These are phyloP conservation scores for Lasiodiplodia sp. DNA, from an alignment of 2,329 filamentous ascomycete genomes.

Conservation along the genomic window DNA sequence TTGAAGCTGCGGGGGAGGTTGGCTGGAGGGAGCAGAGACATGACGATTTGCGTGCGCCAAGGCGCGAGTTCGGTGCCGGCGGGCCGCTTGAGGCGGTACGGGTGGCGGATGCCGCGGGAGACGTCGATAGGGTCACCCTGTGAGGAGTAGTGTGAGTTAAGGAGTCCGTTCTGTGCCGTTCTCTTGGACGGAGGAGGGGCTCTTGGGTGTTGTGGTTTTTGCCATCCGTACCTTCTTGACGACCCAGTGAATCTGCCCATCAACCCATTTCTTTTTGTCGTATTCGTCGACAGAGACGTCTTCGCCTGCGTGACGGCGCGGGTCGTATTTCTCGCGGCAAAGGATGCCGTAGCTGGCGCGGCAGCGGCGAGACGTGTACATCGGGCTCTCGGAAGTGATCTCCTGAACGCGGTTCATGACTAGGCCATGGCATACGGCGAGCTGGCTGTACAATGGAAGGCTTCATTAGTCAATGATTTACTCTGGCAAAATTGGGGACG, in stretches of 20 bases:
- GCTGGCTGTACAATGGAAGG: slow-evolving; percentile 38
- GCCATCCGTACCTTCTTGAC: slow-evolving; percentile 29
- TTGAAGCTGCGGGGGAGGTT: slow-evolving; percentile 27
- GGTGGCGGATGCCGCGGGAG: slow-evolving; percentile 26
- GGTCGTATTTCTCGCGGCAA: slow-evolving; percentile 32
- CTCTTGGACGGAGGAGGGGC: too few species aligned
- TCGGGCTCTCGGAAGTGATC: slow-evolving; percentile 45
- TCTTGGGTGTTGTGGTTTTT: not conserved
- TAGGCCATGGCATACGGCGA: slow-evolving; percentile 58
- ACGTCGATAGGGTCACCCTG: slow-evolving; percentile 32
- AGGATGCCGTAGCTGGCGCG: slow-evolving; percentile 33
- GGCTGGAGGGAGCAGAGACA: slow-evolving; percentile 17
- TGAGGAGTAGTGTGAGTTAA: not conserved
- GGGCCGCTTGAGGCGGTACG: slow-evolving; percentile 30
- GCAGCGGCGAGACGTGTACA: slow-evolving; percentile 40
- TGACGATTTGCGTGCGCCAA: slow-evolving; percentile 29
- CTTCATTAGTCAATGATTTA: not conserved
- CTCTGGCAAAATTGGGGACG: not conserved
- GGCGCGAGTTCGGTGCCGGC: slow-evolving; percentile 25
- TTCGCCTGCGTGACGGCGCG: slow-evolving; percentile 28
- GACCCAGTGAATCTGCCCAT: slow-evolving; percentile 32
- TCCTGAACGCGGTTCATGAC: slow-evolving; percentile 56
- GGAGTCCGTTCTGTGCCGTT: too few species aligned
- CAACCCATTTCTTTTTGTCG: slow-evolving; percentile 32
- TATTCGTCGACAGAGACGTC: slow-evolving; percentile 26